A percentile compares a stretch with the other conserved stretches of the same genome.
Conservation (phyloP, 2,329 filamentous ascomycete species). For the Xylaria sp. region DNA sequence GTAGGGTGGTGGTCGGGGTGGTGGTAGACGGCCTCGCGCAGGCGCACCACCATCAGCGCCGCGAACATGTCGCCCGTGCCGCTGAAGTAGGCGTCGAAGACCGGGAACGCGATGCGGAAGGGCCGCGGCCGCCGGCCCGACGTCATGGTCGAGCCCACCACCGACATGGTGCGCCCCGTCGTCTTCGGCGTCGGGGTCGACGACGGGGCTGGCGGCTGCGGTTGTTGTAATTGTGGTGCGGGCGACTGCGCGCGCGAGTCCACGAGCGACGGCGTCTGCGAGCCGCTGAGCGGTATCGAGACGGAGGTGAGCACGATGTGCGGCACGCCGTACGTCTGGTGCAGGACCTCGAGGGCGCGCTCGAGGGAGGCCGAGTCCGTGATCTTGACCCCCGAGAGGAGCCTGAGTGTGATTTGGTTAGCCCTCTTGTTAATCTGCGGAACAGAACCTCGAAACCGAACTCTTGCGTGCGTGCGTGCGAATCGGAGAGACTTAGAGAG, state of each 20-base stretch:
- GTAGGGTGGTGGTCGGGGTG: constrained; percentile 5
- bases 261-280: constrained; percentile 67
- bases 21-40: constrained; percentile 76
- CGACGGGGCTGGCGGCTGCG: constrained; percentile 27
- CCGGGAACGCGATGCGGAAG: constrained; percentile 85
- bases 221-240: too few relatives aligned
- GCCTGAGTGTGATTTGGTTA: constrained; percentile 57
- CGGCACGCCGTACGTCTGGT: constrained; percentile 74
- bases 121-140: constrained; percentile 69
- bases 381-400: constrained; percentile 85
- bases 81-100: constrained; percentile 90
- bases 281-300: constrained; percentile 60
- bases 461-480: too few relatives aligned
- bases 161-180: constrained; percentile 56
- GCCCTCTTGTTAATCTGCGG: constrained; percentile 4
- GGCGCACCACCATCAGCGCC: constrained; percentile 81
- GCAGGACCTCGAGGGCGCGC: constrained; percentile 74
- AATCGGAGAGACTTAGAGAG: not conserved
- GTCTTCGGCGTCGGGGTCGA: constrained; percentile 13
- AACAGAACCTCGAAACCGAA: not conserved
- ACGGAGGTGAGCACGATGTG: constrained; percentile 95
- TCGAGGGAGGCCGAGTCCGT: constrained; percentile 72
- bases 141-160: constrained; percentile 70
- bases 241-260: constrained; percentile 55
- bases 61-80: constrained; percentile 99